Evolutionary conservation across 192 early-diverging fungal species (phyloP), one percentile per base, ranked within the genome.

Genomic region (Podila minutissima): DNA sequence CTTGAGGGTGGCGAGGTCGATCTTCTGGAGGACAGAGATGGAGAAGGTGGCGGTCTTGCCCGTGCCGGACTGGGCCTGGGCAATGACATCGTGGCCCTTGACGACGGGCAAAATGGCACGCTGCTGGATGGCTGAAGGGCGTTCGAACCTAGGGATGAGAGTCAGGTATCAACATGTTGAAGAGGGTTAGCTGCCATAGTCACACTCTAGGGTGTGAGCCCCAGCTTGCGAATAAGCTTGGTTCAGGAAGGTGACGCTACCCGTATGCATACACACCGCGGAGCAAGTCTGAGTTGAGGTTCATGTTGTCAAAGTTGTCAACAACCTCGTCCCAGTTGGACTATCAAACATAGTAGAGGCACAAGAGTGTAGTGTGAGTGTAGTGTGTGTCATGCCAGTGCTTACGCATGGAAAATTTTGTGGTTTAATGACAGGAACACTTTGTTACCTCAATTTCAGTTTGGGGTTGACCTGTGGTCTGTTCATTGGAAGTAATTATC

Each of bases 41-140:
- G 96, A 97, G 91, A 99, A 99, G 58, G 97, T 98, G 66, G 97
- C 97, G 48, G 97, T 99, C 87, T 99, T 99, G 83, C 97, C 98
- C 68, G 97, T 97, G 87, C 98, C 97, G 61, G 97, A 97, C 88
- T 99, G 97, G 24, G 97, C 98, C 88, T 99, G 97, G 57, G 97
- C 98, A 88, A 99, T 99, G 51, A 99, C 96, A 86, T 99, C 98
- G 77, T 89, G 93, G 55, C 89, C 92, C 88, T 94, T 95, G 62
- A 97, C 83, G 59, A 98, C 92, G 46, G 97, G 96, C 75, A 95
- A 84, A 62, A 98, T 98, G 49, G 95, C 97, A 70, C 95, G 90
- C 83, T 93, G 92, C 86, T 98, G 96, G 83, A 98, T 96, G 48
- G 93, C 87, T 28, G 97, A 97, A 35, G 97, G 97, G 72, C 92